Evolutionary conservation across 345 rosid genomes (phyloP).

Genomic region (Brassica nigra): DNA sequence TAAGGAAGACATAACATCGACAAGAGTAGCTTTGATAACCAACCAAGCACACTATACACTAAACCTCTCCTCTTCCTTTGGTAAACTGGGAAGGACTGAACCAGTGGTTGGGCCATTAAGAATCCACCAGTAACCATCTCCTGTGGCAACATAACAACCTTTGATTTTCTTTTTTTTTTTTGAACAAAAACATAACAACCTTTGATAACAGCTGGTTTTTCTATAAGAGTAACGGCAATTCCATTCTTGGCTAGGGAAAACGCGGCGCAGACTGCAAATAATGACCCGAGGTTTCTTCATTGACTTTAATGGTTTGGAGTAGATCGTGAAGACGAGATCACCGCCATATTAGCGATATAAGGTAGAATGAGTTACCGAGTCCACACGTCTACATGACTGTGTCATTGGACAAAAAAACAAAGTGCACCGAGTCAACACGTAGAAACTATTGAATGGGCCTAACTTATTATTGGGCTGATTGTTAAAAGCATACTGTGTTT

Average conservation of each 20-base stretch:
- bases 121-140: conserved; percentile 90
- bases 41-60: background rate
- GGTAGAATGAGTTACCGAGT: conserved; percentile 16
- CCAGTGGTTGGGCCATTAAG: conserved; percentile 91
- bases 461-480: background rate
- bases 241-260: too few relatives aligned
- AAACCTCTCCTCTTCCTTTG: conserved; percentile 20
- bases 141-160: conserved; percentile 75
- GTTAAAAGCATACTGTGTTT: background rate
- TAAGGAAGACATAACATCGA: background rate
- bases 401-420: too few relatives aligned
- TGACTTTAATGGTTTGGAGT: too few relatives aligned
- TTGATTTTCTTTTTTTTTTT: conserved; percentile 16
- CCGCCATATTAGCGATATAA: conserved; percentile 32
- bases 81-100: conserved; percentile 78
- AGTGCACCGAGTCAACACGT: conserved; percentile 19
- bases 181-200: conserved; percentile 55
- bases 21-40: background rate
- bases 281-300: too few relatives aligned
- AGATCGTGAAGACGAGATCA: conserved; percentile 1
- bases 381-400: conserved; percentile 7
- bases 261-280: too few relatives aligned
- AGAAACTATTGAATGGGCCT: conserved; percentile 19
- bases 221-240: too few relatives aligned
- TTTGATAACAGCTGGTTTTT: conserved; percentile 38